Evolutionary conservation across 2,329 filamentous ascomycete species (phyloP).

Genomic region (Fusarium scirpi): DNA sequence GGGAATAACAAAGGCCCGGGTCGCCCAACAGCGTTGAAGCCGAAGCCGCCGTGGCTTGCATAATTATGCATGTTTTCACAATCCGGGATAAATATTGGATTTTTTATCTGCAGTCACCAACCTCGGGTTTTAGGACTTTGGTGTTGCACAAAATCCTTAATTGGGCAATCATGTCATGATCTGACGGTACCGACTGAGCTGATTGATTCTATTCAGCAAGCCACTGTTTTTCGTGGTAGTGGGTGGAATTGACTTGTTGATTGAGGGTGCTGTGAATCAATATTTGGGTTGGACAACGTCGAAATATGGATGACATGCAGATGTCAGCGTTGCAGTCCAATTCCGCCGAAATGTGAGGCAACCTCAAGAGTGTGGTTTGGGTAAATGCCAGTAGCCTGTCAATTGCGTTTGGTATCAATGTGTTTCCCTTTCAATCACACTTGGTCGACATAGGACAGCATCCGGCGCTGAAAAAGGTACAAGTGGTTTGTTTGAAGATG

Average conservation of each 20-base stretch:
- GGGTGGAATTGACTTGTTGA: background rate
- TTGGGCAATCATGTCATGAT: background rate
- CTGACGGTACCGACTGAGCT: background rate
- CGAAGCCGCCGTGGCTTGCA: no score
- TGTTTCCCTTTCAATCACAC: no score
- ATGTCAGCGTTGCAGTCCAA: background rate
- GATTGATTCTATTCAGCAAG: background rate
- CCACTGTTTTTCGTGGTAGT: background rate
- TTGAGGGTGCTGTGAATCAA: background rate
- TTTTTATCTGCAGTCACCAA: background rate
- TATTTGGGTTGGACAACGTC: background rate
- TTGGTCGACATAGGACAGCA: no score
- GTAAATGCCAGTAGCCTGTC: fast-evolving
- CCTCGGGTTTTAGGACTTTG: background rate
- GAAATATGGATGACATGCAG: background rate
- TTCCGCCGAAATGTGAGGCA: fast-evolving
- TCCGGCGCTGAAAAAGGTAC: no score
- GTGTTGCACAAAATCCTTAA: background rate
- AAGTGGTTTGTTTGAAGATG: no score
- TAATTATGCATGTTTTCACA: background rate
- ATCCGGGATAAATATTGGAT: background rate
- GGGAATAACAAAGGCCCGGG: background rate
- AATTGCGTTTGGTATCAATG: no score
- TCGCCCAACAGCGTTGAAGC: background rate
- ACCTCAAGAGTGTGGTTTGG: background rate